Conservation (phyloP, 257 asterid genomes). For the Phtheirospermum japonicum region DNA sequence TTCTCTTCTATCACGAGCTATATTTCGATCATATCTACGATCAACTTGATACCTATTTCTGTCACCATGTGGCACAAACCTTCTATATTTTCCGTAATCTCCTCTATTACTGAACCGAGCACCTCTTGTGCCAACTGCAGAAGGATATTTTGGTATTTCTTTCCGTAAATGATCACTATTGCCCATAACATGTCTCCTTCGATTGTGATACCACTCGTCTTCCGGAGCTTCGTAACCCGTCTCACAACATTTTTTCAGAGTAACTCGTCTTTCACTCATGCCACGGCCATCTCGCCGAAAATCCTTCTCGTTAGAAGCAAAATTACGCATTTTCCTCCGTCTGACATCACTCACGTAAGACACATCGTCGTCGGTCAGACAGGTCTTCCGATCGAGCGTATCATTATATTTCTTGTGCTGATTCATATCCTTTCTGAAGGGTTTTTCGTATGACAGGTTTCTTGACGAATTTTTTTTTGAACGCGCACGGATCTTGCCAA, state of each 20-base stretch:
- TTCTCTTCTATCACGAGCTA: slow-evolving; percentile 37
- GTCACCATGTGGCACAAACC: slow-evolving; percentile 24
- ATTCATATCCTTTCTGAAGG: slow-evolving; percentile 25
- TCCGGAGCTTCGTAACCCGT: slow-evolving; percentile 28
- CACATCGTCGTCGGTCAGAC: slow-evolving; percentile 29
- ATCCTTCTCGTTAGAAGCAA: slow-evolving; percentile 29
- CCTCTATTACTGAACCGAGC: slow-evolving; percentile 26
- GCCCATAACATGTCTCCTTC: slow-evolving; percentile 32
- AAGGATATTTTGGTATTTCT: slow-evolving; percentile 25
- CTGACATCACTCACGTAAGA: slow-evolving; percentile 31
- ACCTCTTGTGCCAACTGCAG: slow-evolving; percentile 28
- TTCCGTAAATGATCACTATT: slow-evolving; percentile 27
- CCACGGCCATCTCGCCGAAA: slow-evolving; percentile 21
- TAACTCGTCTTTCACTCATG: slow-evolving; percentile 25
- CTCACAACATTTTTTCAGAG: slow-evolving; percentile 26
- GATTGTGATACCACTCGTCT: slow-evolving; percentile 28
- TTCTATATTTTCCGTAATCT: slow-evolving; percentile 32
- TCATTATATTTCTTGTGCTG: slow-evolving; percentile 28
- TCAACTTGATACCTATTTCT: slow-evolving; percentile 29
- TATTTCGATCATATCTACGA: slow-evolving; percentile 28
- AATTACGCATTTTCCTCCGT: slow-evolving; percentile 26
- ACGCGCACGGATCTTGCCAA: slow-evolving; percentile 26
- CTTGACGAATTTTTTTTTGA: slow-evolving; percentile 25
- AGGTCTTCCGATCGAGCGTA: slow-evolving; percentile 27
- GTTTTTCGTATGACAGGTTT: slow-evolving; percentile 33